A percentile compares a stretch with the other conserved stretches of the same genome.
These are phyloP conservation scores for Kokia cookei DNA, from an alignment of 441 rosid species.

Conservation along the genomic window DNA sequence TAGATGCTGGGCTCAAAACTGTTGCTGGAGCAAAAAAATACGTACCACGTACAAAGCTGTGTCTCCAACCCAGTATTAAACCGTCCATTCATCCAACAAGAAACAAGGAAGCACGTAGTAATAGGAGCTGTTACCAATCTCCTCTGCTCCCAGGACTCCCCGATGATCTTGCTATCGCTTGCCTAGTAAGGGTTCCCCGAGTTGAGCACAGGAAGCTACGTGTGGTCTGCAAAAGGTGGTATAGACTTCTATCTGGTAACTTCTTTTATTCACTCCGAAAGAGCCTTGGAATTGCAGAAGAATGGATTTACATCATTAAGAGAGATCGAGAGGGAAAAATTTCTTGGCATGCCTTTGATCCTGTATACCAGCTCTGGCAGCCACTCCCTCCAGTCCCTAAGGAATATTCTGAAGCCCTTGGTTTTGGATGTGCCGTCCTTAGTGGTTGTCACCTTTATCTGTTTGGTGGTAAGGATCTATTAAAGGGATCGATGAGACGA, in stretches of 20 bases:
- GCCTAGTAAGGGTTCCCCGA: slow-evolving; percentile 48
- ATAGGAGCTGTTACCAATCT: slow-evolving; percentile 40
- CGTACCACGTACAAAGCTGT: slow-evolving; percentile 46
- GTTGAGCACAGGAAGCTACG: slow-evolving; percentile 49
- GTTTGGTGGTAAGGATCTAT: slow-evolving; percentile 52
- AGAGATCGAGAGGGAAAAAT: slow-evolving; percentile 48
- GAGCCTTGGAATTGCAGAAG: slow-evolving; percentile 50
- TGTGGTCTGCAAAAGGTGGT: slow-evolving; percentile 52
- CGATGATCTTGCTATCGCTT: slow-evolving; percentile 55
- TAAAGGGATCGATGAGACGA: slow-evolving; percentile 49
- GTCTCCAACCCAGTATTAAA: slow-evolving; percentile 52
- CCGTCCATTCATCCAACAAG: slow-evolving; percentile 58
- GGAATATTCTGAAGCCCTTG: slow-evolving; percentile 51
- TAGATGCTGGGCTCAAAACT: slow-evolving; percentile 50
- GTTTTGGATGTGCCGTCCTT: slow-evolving; percentile 53
- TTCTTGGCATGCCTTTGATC: slow-evolving; percentile 62
- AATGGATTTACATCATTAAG: slow-evolving; percentile 51
- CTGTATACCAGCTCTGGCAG: slow-evolving; percentile 52
- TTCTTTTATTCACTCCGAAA: slow-evolving; percentile 49
- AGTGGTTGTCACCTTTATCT: slow-evolving; percentile 54
- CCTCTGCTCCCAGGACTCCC: slow-evolving; percentile 56
- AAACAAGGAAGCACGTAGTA: slow-evolving; percentile 30
- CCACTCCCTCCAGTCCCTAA: slow-evolving; percentile 51
- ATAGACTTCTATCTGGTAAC: slow-evolving; percentile 42
- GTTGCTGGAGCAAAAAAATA: slow-evolving; percentile 50